Evolutionary conservation across 106 monocot species (phyloP).

Genomic region (Allium sativum): DNA sequence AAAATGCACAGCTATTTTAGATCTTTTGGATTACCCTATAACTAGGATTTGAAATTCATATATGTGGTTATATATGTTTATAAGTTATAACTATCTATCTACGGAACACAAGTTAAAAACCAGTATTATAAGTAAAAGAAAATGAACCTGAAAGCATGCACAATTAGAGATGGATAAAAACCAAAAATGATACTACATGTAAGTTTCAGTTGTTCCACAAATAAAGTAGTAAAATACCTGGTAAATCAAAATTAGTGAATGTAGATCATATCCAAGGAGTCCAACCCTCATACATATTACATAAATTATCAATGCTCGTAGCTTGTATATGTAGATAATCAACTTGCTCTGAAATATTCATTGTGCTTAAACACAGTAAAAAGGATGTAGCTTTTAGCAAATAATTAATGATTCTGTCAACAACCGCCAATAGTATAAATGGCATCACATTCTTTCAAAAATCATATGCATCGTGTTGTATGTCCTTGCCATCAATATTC

Average conservation of each 20-base stretch:
- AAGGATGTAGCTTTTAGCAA: not conserved
- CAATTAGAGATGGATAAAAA: too few relatives aligned
- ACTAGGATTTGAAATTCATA: too few relatives aligned
- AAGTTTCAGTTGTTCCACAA: too few relatives aligned
- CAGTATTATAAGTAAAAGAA: too few relatives aligned
- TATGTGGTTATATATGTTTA: too few relatives aligned
- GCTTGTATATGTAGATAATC: slow-evolving; percentile 84
- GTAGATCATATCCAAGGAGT: slow-evolving; percentile 88
- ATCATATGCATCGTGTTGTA: slow-evolving; percentile 38
- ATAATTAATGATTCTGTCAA: not conserved
- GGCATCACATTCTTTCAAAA: not conserved
- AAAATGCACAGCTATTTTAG: too few relatives aligned
- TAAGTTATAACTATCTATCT: too few relatives aligned
- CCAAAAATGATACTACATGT: too few relatives aligned
- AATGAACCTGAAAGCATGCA: too few relatives aligned
- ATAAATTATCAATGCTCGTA: slow-evolving; percentile 88
- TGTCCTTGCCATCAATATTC: slow-evolving; percentile 78
- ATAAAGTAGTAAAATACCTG: too few relatives aligned
- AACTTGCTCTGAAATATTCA: slow-evolving; percentile 64
- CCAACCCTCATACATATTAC: slow-evolving; percentile 99
- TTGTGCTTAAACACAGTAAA: slow-evolving; percentile 28
- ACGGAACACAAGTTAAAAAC: too few relatives aligned
- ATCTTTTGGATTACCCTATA: too few relatives aligned
- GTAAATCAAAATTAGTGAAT: not conserved
- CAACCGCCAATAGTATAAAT: not conserved